These are phyloP conservation scores for Saccharomyces pastorianus DNA, from an alignment of 1,139 yeast genomes.

Conservation along the genomic window DNA sequence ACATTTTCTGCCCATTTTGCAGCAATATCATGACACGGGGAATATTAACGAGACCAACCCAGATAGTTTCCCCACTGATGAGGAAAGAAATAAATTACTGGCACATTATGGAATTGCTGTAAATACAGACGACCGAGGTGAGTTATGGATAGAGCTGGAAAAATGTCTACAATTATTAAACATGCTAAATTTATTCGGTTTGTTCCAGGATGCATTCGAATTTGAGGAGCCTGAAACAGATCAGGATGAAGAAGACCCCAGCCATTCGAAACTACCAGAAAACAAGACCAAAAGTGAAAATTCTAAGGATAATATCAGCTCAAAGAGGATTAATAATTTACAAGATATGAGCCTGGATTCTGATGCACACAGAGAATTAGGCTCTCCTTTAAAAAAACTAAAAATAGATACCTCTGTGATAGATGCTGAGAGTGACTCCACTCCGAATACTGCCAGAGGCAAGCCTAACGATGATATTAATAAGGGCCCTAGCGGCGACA, in stretches of 20 bases:
- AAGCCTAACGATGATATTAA: background rate
- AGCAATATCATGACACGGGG: constrained; percentile 1
- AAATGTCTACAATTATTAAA: constrained; percentile 20
- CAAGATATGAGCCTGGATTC: constrained; percentile 6
- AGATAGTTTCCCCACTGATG: constrained; percentile 6
- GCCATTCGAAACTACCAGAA: background rate
- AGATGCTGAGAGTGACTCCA: background rate
- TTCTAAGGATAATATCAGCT: background rate
- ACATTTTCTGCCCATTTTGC: background rate
- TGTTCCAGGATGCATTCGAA: constrained; percentile 15
- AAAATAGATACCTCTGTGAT: constrained; percentile 12
- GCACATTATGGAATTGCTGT: constrained; percentile 24
- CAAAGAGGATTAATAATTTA: constrained; percentile 2
- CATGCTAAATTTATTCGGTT: constrained; percentile 12
- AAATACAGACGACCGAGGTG: constrained; percentile 23
- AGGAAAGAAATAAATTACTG: constrained; percentile 15
- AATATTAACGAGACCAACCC: constrained; percentile 7
- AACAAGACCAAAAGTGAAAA: background rate
- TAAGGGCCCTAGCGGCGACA: background rate
- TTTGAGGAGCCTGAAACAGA: background rate
- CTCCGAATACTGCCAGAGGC: constrained; percentile 1
- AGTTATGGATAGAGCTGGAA: constrained; percentile 25
- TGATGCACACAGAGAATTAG: constrained; percentile 18
- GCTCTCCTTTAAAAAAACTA: constrained; percentile 26
- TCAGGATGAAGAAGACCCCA: background rate